phyloP scores from a whole-genome alignment of 306 rosid genomes.

The Quercus rubra region DNA sequence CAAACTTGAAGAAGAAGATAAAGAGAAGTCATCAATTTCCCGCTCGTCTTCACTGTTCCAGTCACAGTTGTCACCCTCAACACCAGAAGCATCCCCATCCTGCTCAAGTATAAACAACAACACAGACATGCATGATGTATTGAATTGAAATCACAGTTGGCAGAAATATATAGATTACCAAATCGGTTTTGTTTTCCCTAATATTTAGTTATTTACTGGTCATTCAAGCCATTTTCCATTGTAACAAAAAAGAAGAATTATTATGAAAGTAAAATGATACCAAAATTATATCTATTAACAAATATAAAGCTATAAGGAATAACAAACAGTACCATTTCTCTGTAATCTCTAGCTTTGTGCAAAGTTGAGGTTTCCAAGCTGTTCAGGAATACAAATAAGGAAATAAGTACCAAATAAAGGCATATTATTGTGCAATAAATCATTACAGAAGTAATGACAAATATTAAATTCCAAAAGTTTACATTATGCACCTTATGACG shows the following conservation, averaged over 20 bases:
- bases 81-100: constrained; percentile 62
- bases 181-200: neutral
- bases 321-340: constrained; percentile 28
- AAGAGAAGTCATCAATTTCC: constrained; percentile 59
- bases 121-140: constrained; percentile 4
- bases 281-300: neutral
- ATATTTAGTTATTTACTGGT: neutral
- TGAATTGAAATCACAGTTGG: constrained; percentile 4
- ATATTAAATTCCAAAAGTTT: neutral
- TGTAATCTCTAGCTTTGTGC: neutral
- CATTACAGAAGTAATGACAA: neutral
- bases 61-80: constrained; percentile 51
- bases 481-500: neutral
- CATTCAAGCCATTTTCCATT: neutral
- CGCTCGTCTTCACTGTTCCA: constrained; percentile 90
- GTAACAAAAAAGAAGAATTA: constrained; percentile 16
- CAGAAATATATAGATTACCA: neutral
- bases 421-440: neutral
- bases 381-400: constrained; percentile 8
- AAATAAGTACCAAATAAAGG: neutral
- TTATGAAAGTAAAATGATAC: constrained; percentile 14
- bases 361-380: constrained; percentile 19
- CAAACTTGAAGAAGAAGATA: constrained; percentile 46
- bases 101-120: constrained; percentile 29
- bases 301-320: neutral